phyloP scores from a whole-genome alignment of 345 rosid species.

The Gossypium arboreum region DNA sequence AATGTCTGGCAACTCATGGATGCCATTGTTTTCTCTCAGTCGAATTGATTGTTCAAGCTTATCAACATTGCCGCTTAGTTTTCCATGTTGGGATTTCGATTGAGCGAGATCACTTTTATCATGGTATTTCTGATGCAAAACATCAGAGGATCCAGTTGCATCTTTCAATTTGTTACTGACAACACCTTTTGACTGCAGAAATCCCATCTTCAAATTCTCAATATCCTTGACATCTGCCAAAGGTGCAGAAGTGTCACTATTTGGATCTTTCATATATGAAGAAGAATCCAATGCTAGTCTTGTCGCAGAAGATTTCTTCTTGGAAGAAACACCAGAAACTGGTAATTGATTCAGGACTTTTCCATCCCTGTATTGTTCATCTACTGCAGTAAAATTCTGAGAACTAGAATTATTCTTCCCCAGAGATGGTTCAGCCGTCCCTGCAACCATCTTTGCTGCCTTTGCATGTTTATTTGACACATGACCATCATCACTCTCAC shows the following conservation, averaged over 20 bases:
- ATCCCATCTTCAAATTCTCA: conserved; percentile 51
- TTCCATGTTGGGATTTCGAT: conserved; percentile 48
- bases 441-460: conserved; percentile 39
- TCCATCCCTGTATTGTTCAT: conserved; percentile 32
- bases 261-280: conserved; percentile 36
- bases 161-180: conserved; percentile 52
- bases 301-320: conserved; percentile 53
- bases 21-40: conserved; percentile 51
- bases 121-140: conserved; percentile 39
- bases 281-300: conserved; percentile 37
- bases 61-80: conserved; percentile 24
- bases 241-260: conserved; percentile 40
- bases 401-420: conserved; percentile 31
- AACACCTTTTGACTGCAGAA: conserved; percentile 35
- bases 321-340: conserved; percentile 40
- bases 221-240: conserved; percentile 37
- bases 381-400: conserved; percentile 31
- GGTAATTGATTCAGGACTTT: conserved; percentile 41
- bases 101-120: conserved; percentile 46
- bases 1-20: conserved; percentile 43
- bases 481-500: conserved; percentile 46
- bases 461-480: conserved; percentile 53
- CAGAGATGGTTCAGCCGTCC: conserved; percentile 32
- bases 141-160: conserved; percentile 38
- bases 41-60: conserved; percentile 41